phyloP scores from a whole-genome alignment of 805 yeast species.

The Candida railenensis region DNA sequence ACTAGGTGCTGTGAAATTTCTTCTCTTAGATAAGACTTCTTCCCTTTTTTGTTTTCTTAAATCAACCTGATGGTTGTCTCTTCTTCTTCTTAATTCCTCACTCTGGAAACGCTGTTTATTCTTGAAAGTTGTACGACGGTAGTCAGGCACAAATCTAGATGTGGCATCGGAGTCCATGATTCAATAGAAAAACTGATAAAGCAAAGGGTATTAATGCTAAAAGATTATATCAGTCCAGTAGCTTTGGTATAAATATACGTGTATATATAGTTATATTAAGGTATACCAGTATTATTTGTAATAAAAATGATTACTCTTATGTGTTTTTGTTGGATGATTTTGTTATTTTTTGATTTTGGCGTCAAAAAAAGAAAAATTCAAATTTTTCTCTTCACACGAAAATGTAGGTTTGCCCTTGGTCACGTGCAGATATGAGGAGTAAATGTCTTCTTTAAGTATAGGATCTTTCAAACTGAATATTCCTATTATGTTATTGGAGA shows the following conservation, averaged over 20 bases:
- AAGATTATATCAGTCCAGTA: too few relatives aligned
- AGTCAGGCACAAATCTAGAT: slow-evolving; percentile 89
- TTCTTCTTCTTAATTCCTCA: slow-evolving; percentile 95
- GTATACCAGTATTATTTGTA: neutral
- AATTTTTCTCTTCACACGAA: neutral
- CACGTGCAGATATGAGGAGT: neutral
- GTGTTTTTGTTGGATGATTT: neutral
- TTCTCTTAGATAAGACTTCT: slow-evolving; percentile 89
- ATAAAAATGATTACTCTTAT: neutral
- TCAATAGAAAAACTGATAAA: too few relatives aligned
- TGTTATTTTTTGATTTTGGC: neutral
- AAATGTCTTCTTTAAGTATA: too few relatives aligned
- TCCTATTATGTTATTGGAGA: too few relatives aligned
- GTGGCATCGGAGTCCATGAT: slow-evolving; percentile 75
- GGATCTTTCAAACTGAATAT: too few relatives aligned
- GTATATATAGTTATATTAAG: neutral
- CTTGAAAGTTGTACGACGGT: slow-evolving; percentile 94
- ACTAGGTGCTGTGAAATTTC: slow-evolving; percentile 57
- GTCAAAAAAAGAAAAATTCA: neutral
- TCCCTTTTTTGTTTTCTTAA: slow-evolving; percentile 95
- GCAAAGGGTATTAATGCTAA: too few relatives aligned
- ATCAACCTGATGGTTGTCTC: slow-evolving; percentile 96
- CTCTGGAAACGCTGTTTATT: slow-evolving; percentile 91
- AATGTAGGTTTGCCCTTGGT: neutral
- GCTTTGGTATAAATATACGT: too few relatives aligned